Evolutionary conservation across 225 moss, liverwort and hornwort genomes (phyloP), one percentile per base, ranked within the genome.

Genomic region (Marchantia paleacea): DNA sequence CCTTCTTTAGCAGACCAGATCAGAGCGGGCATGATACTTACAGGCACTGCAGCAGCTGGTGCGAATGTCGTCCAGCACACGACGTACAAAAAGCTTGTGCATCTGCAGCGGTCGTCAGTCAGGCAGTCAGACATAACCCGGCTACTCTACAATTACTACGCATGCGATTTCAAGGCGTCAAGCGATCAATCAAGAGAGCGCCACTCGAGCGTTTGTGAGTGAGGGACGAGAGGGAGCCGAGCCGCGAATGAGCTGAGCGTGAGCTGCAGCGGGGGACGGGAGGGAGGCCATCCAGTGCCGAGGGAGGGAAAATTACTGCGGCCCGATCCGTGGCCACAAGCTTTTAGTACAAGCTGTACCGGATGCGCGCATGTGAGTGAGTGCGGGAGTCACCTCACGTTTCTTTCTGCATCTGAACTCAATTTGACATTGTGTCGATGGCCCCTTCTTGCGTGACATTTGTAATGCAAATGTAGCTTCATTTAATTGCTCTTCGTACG

Each of bases 41-140:
- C 39, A 39, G 39, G 39, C 39, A 39, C 39, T 39, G 39, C n/a
- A n/a, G n/a, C 11, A 12, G 11, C 11, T 12, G 11, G 13, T 55
- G 55, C 58, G 58, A 58, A 58, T 58, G 58, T 58, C 58, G 58
- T 58, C 58, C 58, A 58, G 58, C 58, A 58, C 58, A 58, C 58
- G 58, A 15, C 63, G 63, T 63, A 63, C 63, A 24, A 63, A 63
- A 63, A 63, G 63, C 63, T 63, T 63, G 24, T 9, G 63, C 22
- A 6, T 63, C 63, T 24, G 63, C 63, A 7, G 58, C n/a, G 39
- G 39, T 5, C 39, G 39, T 39, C 39, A 39, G 3, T 11, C 66
- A 28, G 66, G 6, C 66, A 66, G 29, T 24, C 10, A 66, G 39
- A 10, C 66, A 26, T 29, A 29, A 26, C 66, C 66, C 14, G 28